A percentile compares a stretch with the other conserved stretches of the same genome.
Evolutionary conservation across 116 monocot species (phyloP).

Genomic region (Cymodocea nodosa): DNA sequence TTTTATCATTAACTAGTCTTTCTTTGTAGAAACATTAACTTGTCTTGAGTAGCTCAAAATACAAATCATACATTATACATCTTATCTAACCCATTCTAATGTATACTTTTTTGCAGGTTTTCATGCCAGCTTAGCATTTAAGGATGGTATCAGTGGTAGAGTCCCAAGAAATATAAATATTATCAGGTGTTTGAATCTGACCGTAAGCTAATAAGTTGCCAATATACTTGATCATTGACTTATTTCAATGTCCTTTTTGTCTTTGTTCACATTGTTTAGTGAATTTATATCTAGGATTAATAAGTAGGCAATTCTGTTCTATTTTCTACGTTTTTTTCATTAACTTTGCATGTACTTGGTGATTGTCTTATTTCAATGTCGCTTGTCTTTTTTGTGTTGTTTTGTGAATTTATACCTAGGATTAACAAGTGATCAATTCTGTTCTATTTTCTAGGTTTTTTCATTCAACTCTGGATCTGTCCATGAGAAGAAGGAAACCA

Average conservation of each 20-base stretch:
- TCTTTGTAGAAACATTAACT: not conserved
- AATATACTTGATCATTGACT: not conserved
- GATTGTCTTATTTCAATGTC: not conserved
- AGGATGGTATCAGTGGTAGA: not conserved
- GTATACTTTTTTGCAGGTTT: not conserved
- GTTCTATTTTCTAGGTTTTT: slow-evolving; percentile 2
- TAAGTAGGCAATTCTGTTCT: not conserved
- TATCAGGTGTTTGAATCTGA: not conserved
- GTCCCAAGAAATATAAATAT: not conserved
- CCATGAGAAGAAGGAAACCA: slow-evolving; percentile 6
- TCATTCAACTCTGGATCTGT: slow-evolving; percentile 9
- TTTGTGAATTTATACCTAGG: not conserved
- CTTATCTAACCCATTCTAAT: not conserved
- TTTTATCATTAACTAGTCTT: too few species aligned
- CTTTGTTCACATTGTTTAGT: not conserved
- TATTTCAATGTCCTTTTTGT: not conserved
- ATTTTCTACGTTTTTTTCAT: slow-evolving; percentile 4
- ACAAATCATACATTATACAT: not conserved
- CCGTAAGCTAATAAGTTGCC: not conserved
- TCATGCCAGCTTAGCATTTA: not conserved
- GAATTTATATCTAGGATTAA: not conserved
- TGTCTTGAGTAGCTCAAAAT: not conserved
- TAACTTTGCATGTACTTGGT: slow-evolving; percentile 1
- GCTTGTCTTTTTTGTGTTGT: not conserved
- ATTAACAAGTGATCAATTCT: not conserved